A percentile compares a stretch with the other conserved stretches of the same genome.
Evolutionary conservation across 495 filamentous ascomycete species (phyloP).

Genomic region (Xylaria cubensis): DNA sequence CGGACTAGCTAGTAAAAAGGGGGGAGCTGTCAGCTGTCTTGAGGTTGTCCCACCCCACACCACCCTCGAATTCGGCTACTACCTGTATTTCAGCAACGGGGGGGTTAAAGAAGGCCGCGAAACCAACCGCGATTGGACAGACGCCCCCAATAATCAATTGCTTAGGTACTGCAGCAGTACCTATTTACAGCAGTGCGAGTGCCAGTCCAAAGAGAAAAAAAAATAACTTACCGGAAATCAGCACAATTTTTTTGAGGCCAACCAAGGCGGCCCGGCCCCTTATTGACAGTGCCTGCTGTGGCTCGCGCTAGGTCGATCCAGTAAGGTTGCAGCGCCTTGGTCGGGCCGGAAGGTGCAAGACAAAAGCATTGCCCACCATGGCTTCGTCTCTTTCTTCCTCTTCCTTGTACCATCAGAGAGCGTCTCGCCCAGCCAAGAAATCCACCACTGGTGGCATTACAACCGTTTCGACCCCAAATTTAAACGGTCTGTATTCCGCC

Average conservation of each 20-base stretch:
- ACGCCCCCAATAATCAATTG: conserved; percentile 3
- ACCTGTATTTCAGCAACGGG: conserved; percentile 17
- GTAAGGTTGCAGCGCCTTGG: background rate
- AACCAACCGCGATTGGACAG: conserved; percentile 12
- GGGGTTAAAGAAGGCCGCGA: background rate
- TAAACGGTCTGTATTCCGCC: conserved; percentile 55
- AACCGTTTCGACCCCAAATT: conserved; percentile 66
- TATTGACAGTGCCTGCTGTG: conserved; percentile 4
- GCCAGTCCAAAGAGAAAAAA: background rate
- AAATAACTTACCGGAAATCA: background rate
- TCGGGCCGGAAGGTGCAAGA: conserved; percentile 9
- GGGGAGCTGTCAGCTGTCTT: conserved; percentile 3
- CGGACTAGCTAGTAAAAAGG: background rate
- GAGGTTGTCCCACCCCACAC: conserved; percentile 20
- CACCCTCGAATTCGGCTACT: conserved; percentile 19
- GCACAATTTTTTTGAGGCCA: background rate
- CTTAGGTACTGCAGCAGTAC: background rate
- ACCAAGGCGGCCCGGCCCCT: conserved; percentile 1
- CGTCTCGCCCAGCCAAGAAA: conserved; percentile 40
- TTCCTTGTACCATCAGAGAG: conserved; percentile 9
- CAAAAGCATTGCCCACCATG: conserved; percentile 32
- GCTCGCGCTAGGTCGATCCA: conserved; percentile 3
- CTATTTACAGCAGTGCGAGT: conserved; percentile 3
- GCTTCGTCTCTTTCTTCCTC: conserved; percentile 36
- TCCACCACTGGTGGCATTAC: conserved; percentile 51